These are phyloP conservation scores for Neurospora sp. DNA, from an alignment of 495 filamentous ascomycete genomes.

Conservation along the genomic window DNA sequence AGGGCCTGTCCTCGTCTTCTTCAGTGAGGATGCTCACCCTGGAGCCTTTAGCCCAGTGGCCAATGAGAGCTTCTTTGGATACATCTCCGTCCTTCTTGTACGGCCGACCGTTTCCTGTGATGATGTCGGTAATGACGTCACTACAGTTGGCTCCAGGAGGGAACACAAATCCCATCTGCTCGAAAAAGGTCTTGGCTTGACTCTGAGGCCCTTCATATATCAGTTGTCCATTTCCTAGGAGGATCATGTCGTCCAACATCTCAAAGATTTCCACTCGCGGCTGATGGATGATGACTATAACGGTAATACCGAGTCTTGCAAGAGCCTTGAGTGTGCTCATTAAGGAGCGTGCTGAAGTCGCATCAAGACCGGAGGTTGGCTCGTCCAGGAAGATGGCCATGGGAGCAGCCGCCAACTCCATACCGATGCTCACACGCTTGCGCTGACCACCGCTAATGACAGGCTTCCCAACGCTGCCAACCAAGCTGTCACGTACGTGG, in stretches of 20 bases:
- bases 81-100: slow-evolving; percentile 37
- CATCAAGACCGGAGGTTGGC: slow-evolving; percentile 55
- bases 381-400: slow-evolving; percentile 58
- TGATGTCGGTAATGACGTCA: slow-evolving; percentile 42
- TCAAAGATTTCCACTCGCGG: slow-evolving; percentile 39
- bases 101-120: slow-evolving; percentile 35
- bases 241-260: slow-evolving; percentile 35
- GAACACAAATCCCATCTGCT: slow-evolving; percentile 33
- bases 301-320: slow-evolving; percentile 34
- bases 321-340: slow-evolving; percentile 40
- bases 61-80: slow-evolving; percentile 31
- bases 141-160: slow-evolving; percentile 32
- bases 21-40: not conserved
- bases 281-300: slow-evolving; percentile 38
- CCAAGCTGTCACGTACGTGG: slow-evolving; percentile 32
- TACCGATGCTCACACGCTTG: slow-evolving; percentile 43
- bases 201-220: slow-evolving; percentile 31
- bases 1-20: not conserved
- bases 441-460: slow-evolving; percentile 40
- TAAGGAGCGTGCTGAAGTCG: slow-evolving; percentile 51
- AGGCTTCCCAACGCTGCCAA: slow-evolving; percentile 33
- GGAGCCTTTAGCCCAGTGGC: slow-evolving; percentile 19
- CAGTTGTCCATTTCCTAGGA: slow-evolving; percentile 33
- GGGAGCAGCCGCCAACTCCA: slow-evolving; percentile 55
- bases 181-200: slow-evolving; percentile 33